A percentile compares a stretch with the other conserved stretches of the same genome.
Evolutionary conservation across 192 early-diverging fungal species (phyloP).

Genomic region (Mortierella alpina): DNA sequence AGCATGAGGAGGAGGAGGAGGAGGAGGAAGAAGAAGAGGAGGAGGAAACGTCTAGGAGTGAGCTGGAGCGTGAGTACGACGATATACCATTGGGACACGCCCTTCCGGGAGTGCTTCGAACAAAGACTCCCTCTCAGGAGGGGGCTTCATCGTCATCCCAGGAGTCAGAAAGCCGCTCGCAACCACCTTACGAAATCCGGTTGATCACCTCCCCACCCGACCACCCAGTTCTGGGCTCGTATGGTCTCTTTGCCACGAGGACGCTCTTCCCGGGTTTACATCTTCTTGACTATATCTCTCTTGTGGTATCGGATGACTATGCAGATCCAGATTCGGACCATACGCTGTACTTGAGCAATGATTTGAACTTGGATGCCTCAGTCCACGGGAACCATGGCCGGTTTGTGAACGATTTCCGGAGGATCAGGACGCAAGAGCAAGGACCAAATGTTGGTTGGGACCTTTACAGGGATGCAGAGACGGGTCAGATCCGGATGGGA

Average conservation of each 20-base stretch:
- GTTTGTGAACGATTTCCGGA: conserved; percentile 46
- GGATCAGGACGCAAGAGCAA: conserved; percentile 27
- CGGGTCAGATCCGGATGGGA: conserved; percentile 46
- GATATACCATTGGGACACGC: conserved; percentile 41
- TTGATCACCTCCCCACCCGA: conserved; percentile 20
- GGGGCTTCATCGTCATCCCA: neutral
- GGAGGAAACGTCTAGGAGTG: conserved; percentile 2
- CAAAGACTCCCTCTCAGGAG: neutral
- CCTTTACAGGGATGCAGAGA: conserved; percentile 25
- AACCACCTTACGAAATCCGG: conserved; percentile 24
- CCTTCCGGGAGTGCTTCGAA: conserved; percentile 20
- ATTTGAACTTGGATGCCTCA: conserved; percentile 47
- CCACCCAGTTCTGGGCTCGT: conserved; percentile 47
- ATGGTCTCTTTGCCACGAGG: conserved; percentile 36
- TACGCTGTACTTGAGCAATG: conserved; percentile 39
- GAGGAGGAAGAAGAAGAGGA: neutral
- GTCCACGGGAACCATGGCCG: conserved; percentile 44
- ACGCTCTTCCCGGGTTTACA: conserved; percentile 30
- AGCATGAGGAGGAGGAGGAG: neutral
- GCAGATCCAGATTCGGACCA: conserved; percentile 51
- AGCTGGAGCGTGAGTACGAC: conserved; percentile 29
- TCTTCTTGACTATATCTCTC: conserved; percentile 46
- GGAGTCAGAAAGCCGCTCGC: neutral
- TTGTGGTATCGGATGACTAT: conserved; percentile 30
- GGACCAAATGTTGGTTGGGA: conserved; percentile 51